Evolutionary conservation across 2,329 filamentous ascomycete species (phyloP).

Genomic region (Mollisiaceae sp.): DNA sequence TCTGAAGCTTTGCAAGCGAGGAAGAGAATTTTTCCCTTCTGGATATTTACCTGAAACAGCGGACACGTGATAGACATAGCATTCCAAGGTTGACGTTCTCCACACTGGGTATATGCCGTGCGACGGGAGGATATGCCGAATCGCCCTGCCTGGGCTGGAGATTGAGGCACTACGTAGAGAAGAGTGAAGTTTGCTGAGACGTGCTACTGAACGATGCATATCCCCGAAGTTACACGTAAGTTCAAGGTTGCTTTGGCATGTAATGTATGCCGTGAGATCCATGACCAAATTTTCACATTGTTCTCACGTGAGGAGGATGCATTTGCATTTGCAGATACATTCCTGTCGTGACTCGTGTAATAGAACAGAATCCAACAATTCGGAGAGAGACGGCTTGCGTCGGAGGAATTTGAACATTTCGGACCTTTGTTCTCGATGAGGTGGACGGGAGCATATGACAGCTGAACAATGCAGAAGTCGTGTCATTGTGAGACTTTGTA

Average conservation of each 20-base stretch:
- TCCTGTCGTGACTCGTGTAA: neutral
- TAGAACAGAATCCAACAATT: neutral
- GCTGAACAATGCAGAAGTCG: neutral
- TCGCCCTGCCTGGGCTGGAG: neutral
- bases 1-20: neutral
- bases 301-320: conserved; percentile 4
- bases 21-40: neutral
- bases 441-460: conserved; percentile 4
- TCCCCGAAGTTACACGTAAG: neutral
- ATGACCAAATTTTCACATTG: conserved; percentile 1
- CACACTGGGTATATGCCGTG: neutral
- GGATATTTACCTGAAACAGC: conserved; percentile 5
- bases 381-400: conserved; percentile 8
- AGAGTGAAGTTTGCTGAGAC: neutral
- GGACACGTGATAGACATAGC: neutral
- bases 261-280: neutral
- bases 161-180: neutral
- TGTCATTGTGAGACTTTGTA: conserved; percentile 1
- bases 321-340: neutral
- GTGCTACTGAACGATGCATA: neutral
- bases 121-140: neutral
- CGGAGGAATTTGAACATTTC: neutral
- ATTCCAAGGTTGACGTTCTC: neutral
- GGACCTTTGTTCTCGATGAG: neutral
- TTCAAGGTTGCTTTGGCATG: too few relatives aligned